phyloP scores from a whole-genome alignment of 2,329 filamentous ascomycete genomes.

The Arthrobotrys conoides region DNA sequence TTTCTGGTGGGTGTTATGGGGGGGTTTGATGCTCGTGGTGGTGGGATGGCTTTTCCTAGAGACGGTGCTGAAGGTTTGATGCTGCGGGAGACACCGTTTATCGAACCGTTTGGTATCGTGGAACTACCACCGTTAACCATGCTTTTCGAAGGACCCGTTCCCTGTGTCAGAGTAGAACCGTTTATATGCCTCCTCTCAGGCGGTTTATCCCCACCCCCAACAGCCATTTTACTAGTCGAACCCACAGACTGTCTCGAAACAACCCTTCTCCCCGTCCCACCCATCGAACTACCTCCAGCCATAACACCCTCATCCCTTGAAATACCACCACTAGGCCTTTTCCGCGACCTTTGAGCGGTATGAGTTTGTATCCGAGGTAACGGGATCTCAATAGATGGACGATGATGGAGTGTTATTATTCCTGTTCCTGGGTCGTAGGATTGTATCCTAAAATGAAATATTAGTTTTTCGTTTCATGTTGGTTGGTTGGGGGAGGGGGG shows the following conservation, averaged over 20 bases:
- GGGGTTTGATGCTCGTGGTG: not conserved
- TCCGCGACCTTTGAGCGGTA: conserved; percentile 1
- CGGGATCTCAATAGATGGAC: conserved; percentile 39
- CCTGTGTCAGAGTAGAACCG: not conserved
- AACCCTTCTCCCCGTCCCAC: not conserved
- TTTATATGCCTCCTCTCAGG: not conserved
- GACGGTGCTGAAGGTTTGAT: not conserved
- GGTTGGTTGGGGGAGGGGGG: not conserved
- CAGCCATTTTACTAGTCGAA: not conserved
- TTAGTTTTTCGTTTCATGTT: not conserved
- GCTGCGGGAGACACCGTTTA: not conserved
- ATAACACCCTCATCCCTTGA: not conserved
- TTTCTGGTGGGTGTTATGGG: not conserved
- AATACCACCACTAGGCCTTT: not conserved
- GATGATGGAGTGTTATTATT: conserved; percentile 40
- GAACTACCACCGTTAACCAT: not conserved
- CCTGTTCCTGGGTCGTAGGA: conserved; percentile 34
- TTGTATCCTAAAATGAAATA: conserved; percentile 27
- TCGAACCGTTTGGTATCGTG: not conserved
- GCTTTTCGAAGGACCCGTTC: not conserved
- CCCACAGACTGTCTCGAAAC: not conserved
- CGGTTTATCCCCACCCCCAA: not conserved
- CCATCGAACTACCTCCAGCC: not conserved
- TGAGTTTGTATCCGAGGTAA: not conserved
- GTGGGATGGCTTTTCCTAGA: too few species aligned